phyloP scores from a whole-genome alignment of 2,329 filamentous ascomycete genomes.

The Trichoderma brevicompactum region DNA sequence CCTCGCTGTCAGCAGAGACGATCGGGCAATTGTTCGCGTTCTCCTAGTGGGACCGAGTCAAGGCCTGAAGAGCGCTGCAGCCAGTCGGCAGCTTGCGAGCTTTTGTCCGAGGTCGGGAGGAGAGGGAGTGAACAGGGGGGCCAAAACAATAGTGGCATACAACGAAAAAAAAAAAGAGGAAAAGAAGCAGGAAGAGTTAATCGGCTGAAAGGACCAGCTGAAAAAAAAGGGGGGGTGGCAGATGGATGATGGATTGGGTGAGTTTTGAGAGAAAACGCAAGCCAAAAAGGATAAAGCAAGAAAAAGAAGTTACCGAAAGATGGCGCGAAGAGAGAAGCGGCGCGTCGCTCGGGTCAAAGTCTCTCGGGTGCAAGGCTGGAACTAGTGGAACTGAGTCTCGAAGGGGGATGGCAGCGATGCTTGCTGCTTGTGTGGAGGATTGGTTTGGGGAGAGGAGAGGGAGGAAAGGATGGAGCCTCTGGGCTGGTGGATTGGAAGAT shows the following conservation, averaged over 20 bases:
- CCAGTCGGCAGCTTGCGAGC: constrained; percentile 26
- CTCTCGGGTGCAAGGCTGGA: constrained; percentile 14
- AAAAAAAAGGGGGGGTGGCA: background rate
- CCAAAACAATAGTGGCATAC: background rate
- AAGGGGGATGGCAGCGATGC: background rate
- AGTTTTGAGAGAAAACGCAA: background rate
- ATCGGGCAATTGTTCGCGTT: constrained; percentile 15
- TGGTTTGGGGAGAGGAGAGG: background rate
- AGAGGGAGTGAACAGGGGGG: constrained; percentile 14
- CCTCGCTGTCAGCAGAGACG: constrained; percentile 18
- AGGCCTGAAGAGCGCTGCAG: constrained; percentile 8
- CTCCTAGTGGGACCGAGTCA: constrained; percentile 13
- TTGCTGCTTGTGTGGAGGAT: background rate
- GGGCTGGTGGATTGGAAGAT: background rate
- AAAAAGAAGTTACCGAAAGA: background rate
- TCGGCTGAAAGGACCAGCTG: background rate
- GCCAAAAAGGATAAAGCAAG: background rate
- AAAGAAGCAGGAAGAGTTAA: background rate
- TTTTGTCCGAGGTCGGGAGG: constrained; percentile 24
- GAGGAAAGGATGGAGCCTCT: constrained; percentile 6
- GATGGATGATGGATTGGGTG: no score
- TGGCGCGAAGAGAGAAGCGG: constrained; percentile 7
- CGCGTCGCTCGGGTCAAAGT: constrained; percentile 6
- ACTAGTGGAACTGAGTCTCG: background rate
- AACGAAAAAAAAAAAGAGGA: background rate